phyloP scores from a whole-genome alignment of 1,284 basidiomycete species.

The Leccinum huronense region DNA sequence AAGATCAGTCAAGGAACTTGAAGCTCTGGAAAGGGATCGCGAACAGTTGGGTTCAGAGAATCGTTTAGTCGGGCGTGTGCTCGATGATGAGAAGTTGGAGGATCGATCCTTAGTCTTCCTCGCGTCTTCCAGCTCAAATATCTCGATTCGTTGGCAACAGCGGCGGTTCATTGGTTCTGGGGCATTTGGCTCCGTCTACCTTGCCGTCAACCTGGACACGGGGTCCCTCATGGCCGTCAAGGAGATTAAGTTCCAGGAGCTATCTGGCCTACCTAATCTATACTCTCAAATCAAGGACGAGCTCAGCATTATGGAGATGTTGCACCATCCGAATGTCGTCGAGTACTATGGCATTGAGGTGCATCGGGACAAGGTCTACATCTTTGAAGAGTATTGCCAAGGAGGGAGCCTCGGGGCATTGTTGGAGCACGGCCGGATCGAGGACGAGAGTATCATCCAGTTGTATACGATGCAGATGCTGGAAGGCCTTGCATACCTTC shows the following conservation, averaged over 20 bases:
- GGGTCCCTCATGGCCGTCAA: slow-evolving; percentile 99
- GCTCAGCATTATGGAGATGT: slow-evolving; percentile 97
- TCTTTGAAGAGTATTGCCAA: slow-evolving; percentile 99
- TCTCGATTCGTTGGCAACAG: slow-evolving; percentile 98
- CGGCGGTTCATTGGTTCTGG: slow-evolving; percentile 97
- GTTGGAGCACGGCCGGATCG: slow-evolving; percentile 92
- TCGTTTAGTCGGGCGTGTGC: slow-evolving; percentile 80
- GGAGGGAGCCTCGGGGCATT: slow-evolving; percentile 91
- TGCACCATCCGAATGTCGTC: slow-evolving; percentile 97
- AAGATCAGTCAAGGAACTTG: slow-evolving; percentile 57
- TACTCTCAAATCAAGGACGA: slow-evolving; percentile 97
- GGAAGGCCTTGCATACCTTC: slow-evolving; percentile 91
- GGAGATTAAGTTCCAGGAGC: slow-evolving; percentile 97
- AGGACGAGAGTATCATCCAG: slow-evolving; percentile 95
- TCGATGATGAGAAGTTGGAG: slow-evolving; percentile 89
- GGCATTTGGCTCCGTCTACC: slow-evolving; percentile 97
- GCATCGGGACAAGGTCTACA: slow-evolving; percentile 98
- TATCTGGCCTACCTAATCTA: slow-evolving; percentile 77
- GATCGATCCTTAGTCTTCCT: slow-evolving; percentile 90
- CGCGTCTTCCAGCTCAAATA: slow-evolving; percentile 90
- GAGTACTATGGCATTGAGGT: slow-evolving; percentile 99
- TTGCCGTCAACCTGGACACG: slow-evolving; percentile 95
- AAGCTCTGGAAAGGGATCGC: slow-evolving; percentile 63
- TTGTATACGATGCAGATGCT: slow-evolving; percentile 98
- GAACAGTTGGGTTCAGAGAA: slow-evolving; percentile 64